Base-by-base conservation (phyloP, 1,139 yeast genomes). In the Lodderomyces oxycetoniae region DNA sequence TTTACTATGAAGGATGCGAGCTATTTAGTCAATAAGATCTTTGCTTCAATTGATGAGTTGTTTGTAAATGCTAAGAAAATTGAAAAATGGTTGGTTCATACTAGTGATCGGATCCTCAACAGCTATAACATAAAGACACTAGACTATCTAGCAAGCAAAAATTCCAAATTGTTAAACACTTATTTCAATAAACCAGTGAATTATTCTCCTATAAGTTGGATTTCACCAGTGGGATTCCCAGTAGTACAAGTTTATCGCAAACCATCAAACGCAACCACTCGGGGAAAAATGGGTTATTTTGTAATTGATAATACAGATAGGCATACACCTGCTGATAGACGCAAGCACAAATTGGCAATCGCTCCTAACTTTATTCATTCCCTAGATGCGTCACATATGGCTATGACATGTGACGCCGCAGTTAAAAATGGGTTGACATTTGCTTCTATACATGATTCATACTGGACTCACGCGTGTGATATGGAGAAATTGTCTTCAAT, bases 321-420 rank as follows among this genome's bases (percentile, higher is more conserved):
- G 11, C 12, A 44, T 3, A 49, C 60, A 0, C 54, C 57, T 1
- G 49, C 66, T 21, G 57, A 63, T 41, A 33, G 41, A n/a, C 33
- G 42, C 25, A 63, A 59, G 37, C 72, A 66, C 39, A 25, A 55
- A 32, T 61, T 59, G 41, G 72, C 61, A 3, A 52, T 68, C 5
- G 71, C 74, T 0, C 73, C 74, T 2, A 68, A 68, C 40, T 68
- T 61, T 41, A 62, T 68, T 32, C 74, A 68, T 44, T 66, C 72
- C 3, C 39, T 67, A 10, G 74, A 67, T 41, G 59, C 73, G 0
- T 48, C 58, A 1, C 74, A 67, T 42, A 52, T 67, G 57, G 42
- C 55, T 22, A 56, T 66, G 61, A 63, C 72, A 0, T 53, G 63
- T 23, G 34, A 53, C 17, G 54, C 50, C 3, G 24, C 16, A 11